A percentile compares a stretch with the other conserved stretches of the same genome.
Evolutionary conservation across 768 basidiomycete genomes (phyloP).

Genomic region (Mycena galericulata): DNA sequence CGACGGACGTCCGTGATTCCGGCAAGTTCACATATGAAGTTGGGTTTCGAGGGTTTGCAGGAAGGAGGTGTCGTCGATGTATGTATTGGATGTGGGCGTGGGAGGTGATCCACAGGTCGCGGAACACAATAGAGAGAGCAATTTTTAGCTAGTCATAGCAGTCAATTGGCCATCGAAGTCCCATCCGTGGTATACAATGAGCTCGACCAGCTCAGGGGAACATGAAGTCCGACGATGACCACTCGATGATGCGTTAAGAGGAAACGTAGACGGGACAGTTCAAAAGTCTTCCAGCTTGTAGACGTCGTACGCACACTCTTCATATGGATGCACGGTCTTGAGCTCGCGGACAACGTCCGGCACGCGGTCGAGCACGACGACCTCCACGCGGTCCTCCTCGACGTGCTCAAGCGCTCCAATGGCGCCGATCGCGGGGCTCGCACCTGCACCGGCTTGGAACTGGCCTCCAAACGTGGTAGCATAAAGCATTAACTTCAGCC

Average conservation of each 20-base stretch:
- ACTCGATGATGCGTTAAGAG: too few species aligned
- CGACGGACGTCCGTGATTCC: background rate
- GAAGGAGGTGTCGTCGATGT: background rate
- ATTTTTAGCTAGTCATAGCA: background rate
- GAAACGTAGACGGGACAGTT: too few species aligned
- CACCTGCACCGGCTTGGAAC: constrained; percentile 54
- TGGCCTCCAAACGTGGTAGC: constrained; percentile 56
- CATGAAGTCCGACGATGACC: too few species aligned
- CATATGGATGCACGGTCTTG: constrained; percentile 67
- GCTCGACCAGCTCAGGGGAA: constrained; percentile 6
- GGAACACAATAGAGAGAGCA: constrained; percentile 1
- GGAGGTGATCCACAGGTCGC: constrained; percentile 4
- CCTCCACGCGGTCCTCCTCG: constrained; percentile 66
- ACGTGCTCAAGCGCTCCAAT: constrained; percentile 58
- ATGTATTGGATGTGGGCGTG: background rate
- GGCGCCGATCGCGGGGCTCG: constrained; percentile 60
- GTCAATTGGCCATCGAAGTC: background rate
- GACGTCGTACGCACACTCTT: constrained; percentile 69
- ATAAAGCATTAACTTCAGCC: background rate
- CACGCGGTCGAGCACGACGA: constrained; percentile 58
- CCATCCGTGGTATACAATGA: background rate
- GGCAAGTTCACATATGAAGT: background rate
- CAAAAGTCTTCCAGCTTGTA: constrained; percentile 60
- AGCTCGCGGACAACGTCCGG: constrained; percentile 55
- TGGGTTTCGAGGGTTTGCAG: background rate